Evolutionary conservation across 129 eudicot species (phyloP), one percentile per base, ranked within the genome.

Genomic region (Helichrysum umbraculigerum): DNA sequence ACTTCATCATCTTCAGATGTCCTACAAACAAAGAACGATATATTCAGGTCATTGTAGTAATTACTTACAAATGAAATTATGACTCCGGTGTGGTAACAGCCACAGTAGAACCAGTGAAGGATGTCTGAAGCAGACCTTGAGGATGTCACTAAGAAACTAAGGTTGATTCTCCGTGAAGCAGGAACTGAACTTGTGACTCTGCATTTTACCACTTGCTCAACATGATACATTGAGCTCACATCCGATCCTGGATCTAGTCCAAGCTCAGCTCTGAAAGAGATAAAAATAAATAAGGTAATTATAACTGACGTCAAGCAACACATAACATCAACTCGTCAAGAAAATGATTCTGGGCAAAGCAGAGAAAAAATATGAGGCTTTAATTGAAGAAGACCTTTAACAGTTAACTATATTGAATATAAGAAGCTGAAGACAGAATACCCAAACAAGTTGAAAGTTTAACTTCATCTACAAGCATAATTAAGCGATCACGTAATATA

Each of bases 161-260:
- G 89, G 82, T 76, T 88, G 85, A 93, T 90, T 51, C 92, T 86
- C 68, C 78, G 82, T 30, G 86, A 73, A 80, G 91, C 85, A 34
- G 98, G 96, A 81, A 78, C 61, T 70, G 91, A 88, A 73, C 91
- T 90, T 68, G 89, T 87, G 71, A 93, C 92, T 82, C 98, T 83
- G 82, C 97, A 93, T 85, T 93, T 93, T 56, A 90, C 88, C 35
- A 93, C 98, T 84, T 93, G 89, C 79, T 91, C 98, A 73, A 90
- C 91, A 76, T 93, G 97, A 80, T 85, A 93, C 85, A 84, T 80
- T 42, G 98, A 86, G 74, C 73, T 79, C 82, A 87, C 81, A 50
- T 90, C 97, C 39, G 88, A 79, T 64, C 96, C 98, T 6, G 88
- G 87, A 77, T 87, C 96, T 78, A 93, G 82, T 7, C 98, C 97